Evolutionary conservation across 2,329 filamentous ascomycete genomes (phyloP), one percentile per base, ranked within the genome.

Genomic region (Dryadomyces sulphureus): DNA sequence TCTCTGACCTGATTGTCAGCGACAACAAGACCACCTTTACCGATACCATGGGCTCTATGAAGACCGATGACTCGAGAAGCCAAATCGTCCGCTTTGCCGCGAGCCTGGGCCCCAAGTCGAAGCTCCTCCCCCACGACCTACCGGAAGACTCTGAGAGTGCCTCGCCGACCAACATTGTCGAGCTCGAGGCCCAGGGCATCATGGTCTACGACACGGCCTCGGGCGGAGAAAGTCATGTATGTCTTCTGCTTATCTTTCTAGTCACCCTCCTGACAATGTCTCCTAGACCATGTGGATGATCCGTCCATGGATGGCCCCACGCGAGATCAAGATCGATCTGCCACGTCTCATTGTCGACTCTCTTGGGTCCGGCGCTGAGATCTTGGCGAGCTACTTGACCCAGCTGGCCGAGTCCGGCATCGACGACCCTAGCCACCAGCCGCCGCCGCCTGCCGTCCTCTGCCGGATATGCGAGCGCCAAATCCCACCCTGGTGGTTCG

Each of bases 401-500:
- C 78, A 80, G 49, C 72, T 98, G 32, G 87, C 92, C 41, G 92
- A 98, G 59, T 78, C 80, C 36, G 86, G 84, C 43, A 71, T 81
- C 24, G 82, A 84, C 36, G 86, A 84, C 51, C 79, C 84, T 19
- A 75, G 76, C 43, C 78, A 81, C 56, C 81, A 89, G 59, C 80
- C 87, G 9, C 86, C 87, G 3, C 88, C 90, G 0, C 70, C 79
- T 11, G 86, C 88, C 0, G 83, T 96, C 5, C 75, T 98, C 16
- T 98, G 92, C 62, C 87, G 92, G 45, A 96, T 98, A 46, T 98
- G 92, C 62, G 92, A 98, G 60, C 85, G 92, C 45, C 87, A 95
- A 51, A 96, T 98, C 50, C 87, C 87, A 5, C 88, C 90, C 0
- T 98, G 92, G 92, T 98, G 92, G 93, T 98, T 98, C 55, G 92